Conservation (phyloP, 2,329 filamentous ascomycete genomes). For the Fusarium sterilihyphosum region DNA sequence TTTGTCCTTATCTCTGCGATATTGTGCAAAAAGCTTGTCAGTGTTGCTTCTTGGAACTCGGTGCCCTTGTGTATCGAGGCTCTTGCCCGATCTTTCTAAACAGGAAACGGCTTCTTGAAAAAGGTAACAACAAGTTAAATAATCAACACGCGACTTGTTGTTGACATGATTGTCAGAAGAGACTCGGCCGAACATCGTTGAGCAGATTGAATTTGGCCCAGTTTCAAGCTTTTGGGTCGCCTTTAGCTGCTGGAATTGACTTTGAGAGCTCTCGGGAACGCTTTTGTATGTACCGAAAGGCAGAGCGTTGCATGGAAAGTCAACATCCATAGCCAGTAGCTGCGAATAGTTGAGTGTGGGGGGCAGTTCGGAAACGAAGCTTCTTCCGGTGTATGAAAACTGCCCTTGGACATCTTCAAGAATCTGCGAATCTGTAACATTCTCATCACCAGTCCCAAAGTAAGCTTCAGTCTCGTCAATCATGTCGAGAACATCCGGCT, state of each 20-base stretch:
- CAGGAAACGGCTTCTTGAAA: fast-evolving
- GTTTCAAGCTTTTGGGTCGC: fast-evolving
- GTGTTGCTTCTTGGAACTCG: fast-evolving
- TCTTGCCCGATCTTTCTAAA: fast-evolving
- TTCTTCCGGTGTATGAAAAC: fast-evolving
- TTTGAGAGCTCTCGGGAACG: background rate
- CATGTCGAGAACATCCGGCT: background rate
- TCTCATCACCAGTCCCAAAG: fast-evolving
- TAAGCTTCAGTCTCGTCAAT: background rate
- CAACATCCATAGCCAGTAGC: fast-evolving
- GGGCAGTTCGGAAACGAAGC: fast-evolving
- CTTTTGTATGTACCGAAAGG: fast-evolving
- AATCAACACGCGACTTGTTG: background rate
- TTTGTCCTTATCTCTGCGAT: background rate
- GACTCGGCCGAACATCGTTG: fast-evolving
- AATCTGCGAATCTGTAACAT: fast-evolving
- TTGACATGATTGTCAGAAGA: fast-evolving
- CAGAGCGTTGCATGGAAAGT: background rate
- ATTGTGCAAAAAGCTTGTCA: fast-evolving
- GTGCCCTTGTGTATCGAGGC: fast-evolving
- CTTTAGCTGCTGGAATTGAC: fast-evolving
- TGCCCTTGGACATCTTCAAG: fast-evolving
- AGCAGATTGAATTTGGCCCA: fast-evolving
- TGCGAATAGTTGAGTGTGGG: fast-evolving
- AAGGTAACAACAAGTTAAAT: background rate